Conservation (phyloP, 2,329 filamentous ascomycete species). For the Lachnellula arida region DNA sequence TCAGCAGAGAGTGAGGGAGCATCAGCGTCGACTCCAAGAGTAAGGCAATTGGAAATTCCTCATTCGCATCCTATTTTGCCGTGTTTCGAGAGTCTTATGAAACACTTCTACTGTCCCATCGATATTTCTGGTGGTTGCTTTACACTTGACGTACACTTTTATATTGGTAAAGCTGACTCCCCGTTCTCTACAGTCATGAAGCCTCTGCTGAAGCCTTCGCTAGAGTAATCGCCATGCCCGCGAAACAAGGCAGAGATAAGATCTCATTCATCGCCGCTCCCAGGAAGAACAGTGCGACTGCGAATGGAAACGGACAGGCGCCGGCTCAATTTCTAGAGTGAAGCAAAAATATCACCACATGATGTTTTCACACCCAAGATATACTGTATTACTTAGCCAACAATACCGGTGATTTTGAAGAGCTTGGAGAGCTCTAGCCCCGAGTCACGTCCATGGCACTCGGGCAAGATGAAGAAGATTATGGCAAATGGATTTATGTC, state of each 20-base stretch:
- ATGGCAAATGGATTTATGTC: no score
- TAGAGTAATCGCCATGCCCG: slow-evolving; percentile 31
- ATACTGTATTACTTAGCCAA: no score
- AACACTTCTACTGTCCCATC: no score
- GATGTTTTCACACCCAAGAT: no score
- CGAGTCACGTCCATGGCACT: no score
- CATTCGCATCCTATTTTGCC: neutral
- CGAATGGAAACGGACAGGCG: neutral
- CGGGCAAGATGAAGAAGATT: no score
- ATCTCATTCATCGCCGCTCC: slow-evolving; percentile 22
- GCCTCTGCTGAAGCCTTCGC: slow-evolving; percentile 30
- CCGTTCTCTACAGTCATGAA: slow-evolving; percentile 21
- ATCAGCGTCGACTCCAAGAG: slow-evolving; percentile 12
- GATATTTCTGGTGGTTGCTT: no score
- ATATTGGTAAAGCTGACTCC: neutral
- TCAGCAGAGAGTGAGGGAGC: slow-evolving; percentile 20
- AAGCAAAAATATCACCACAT: neutral
- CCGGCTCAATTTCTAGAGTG: neutral
- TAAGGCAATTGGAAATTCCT: slow-evolving; percentile 1
- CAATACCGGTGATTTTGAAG: no score
- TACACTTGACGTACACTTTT: no score
- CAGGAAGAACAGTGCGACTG: neutral
- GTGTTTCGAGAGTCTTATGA: neutral
- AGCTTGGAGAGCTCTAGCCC: no score
- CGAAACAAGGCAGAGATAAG: slow-evolving; percentile 22